phyloP scores from a whole-genome alignment of 2,329 filamentous ascomycete genomes.

The Botryotinia convoluta region DNA sequence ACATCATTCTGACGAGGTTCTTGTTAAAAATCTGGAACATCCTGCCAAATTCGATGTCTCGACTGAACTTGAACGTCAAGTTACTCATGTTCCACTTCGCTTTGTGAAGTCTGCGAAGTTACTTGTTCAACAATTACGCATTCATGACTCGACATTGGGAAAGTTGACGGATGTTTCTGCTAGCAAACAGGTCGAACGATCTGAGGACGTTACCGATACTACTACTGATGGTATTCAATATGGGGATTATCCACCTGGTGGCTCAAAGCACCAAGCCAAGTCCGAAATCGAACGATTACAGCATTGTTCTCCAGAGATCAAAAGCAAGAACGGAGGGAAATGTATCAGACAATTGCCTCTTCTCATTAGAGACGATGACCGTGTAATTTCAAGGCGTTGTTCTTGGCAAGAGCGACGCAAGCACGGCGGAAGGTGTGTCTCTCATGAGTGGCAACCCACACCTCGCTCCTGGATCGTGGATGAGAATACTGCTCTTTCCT shows the following conservation, averaged over 20 bases:
- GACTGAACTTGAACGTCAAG: slow-evolving; percentile 1
- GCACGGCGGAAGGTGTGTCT: neutral
- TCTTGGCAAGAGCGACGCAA: slow-evolving; percentile 8
- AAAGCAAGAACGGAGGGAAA: neutral
- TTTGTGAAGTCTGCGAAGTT: neutral
- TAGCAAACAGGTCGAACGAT: neutral
- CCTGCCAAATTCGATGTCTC: neutral
- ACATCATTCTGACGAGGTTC: neutral
- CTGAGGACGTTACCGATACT: neutral
- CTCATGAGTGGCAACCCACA: neutral
- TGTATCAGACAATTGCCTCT: neutral
- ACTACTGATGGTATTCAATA: neutral
- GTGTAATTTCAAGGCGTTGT: neutral
- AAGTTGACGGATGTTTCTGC: neutral
- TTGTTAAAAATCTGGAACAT: neutral
- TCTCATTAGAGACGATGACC: neutral
- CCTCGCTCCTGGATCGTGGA: neutral
- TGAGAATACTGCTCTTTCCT: neutral
- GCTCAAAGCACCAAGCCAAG: neutral
- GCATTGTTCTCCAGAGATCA: neutral
- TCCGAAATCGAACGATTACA: neutral
- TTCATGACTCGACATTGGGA: neutral
- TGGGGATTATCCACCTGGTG: neutral
- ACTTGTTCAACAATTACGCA: slow-evolving; percentile 2
- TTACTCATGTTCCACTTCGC: slow-evolving; percentile 2